These are phyloP conservation scores for Coemansia sp. DNA, from an alignment of 192 early-diverging fungal genomes.

Conservation along the genomic window DNA sequence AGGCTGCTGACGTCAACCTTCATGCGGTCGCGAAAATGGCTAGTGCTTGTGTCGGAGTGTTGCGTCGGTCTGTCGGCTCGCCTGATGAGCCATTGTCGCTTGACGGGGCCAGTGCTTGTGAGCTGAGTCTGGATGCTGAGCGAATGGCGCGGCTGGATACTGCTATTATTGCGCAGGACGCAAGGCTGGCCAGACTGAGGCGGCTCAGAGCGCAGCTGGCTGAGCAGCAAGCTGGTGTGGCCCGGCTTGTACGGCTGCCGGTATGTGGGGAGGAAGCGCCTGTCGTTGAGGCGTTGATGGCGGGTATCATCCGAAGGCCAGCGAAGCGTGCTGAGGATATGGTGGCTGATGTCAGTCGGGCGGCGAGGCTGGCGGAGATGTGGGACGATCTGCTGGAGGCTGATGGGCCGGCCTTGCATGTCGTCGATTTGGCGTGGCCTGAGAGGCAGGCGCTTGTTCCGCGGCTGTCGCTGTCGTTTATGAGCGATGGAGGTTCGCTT, in stretches of 20 bases:
- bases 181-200: constrained; percentile 27
- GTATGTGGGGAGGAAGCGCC: too few species aligned
- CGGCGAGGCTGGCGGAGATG: constrained; percentile 15
- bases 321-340: too few species aligned
- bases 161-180: constrained; percentile 10
- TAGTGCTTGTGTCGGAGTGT: constrained; percentile 18
- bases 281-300: too few species aligned
- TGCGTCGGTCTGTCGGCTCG: constrained; percentile 16
- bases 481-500: background rate
- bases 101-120: background rate
- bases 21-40: constrained; percentile 44
- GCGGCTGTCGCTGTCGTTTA: constrained; percentile 6
- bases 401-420: constrained; percentile 12
- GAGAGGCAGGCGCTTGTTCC: background rate
- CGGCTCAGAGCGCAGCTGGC: constrained; percentile 29
- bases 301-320: too few species aligned
- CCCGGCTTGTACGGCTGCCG: background rate
- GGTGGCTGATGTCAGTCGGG: too few species aligned
- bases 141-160: constrained; percentile 13
- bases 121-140: background rate
- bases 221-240: constrained; percentile 25
- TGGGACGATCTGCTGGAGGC: constrained; percentile 24
- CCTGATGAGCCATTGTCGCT: background rate
- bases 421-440: constrained; percentile 1
- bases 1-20: constrained; percentile 29